These are phyloP conservation scores for Daedaleopsis sinensis DNA, from an alignment of 768 basidiomycete genomes.

Conservation along the genomic window DNA sequence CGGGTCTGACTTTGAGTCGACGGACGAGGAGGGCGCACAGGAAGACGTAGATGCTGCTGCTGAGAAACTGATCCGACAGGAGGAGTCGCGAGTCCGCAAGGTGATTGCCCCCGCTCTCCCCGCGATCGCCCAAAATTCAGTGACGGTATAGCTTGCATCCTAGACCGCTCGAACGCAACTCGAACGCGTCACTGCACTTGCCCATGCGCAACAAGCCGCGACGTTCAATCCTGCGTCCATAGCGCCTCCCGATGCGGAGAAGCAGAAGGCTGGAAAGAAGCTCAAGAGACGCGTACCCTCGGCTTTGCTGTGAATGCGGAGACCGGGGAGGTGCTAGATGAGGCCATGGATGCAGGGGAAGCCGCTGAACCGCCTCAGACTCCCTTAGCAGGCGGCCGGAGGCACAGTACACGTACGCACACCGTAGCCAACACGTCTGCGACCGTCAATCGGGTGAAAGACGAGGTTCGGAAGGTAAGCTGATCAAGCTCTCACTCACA, in stretches of 20 bases:
- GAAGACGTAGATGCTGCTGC: slow-evolving; percentile 54
- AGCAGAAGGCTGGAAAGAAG: slow-evolving; percentile 25
- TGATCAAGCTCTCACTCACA: too few species aligned
- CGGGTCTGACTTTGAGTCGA: slow-evolving; percentile 84
- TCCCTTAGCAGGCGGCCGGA: slow-evolving; percentile 29
- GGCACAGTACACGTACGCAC: slow-evolving; percentile 68
- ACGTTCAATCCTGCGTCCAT: slow-evolving; percentile 65
- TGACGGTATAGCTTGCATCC: slow-evolving; percentile 1
- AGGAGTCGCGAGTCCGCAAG: slow-evolving; percentile 59
- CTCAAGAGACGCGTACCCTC: slow-evolving; percentile 53
- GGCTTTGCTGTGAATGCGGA: slow-evolving; percentile 59
- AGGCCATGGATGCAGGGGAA: slow-evolving; percentile 10
- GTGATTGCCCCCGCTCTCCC: slow-evolving; percentile 29
- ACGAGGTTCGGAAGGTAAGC: slow-evolving; percentile 58
- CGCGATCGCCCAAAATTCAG: not conserved
- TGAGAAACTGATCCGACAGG: slow-evolving; percentile 60
- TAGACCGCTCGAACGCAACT: slow-evolving; percentile 59
- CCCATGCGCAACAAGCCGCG: slow-evolving; percentile 65
- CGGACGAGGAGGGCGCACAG: slow-evolving; percentile 65
- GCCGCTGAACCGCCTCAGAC: not conserved
- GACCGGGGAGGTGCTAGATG: slow-evolving; percentile 58
- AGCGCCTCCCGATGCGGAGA: slow-evolving; percentile 25
- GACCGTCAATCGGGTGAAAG: slow-evolving; percentile 64
- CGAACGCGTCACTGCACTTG: slow-evolving; percentile 66
- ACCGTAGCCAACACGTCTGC: slow-evolving; percentile 74